phyloP scores from a whole-genome alignment of 2,329 filamentous ascomycete genomes.

The Chrysoporthe austroafricana region DNA sequence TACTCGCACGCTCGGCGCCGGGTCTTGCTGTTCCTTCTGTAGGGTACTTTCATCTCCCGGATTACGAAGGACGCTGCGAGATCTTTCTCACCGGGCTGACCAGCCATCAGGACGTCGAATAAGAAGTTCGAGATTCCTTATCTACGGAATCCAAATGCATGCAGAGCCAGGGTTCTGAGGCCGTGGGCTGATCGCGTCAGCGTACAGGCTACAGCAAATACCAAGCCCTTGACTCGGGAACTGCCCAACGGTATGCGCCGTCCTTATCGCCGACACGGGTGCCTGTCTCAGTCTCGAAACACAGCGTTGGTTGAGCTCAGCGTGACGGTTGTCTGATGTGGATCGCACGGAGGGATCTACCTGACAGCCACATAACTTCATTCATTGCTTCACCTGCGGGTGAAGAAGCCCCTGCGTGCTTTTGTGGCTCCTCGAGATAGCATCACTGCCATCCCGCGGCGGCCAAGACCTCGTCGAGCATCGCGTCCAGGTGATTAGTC shows the following conservation, averaged over 20 bases:
- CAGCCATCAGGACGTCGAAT: conserved; percentile 1
- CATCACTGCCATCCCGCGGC: neutral
- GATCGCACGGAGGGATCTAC: no score
- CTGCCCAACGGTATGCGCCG: neutral
- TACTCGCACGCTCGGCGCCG: neutral
- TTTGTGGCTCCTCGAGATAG: no score
- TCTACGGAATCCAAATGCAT: neutral
- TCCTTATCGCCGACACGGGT: neutral
- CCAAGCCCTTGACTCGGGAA: neutral
- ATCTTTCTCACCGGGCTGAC: neutral
- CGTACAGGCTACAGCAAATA: neutral
- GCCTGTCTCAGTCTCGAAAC: neutral
- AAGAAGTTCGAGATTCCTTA: conserved; percentile 3
- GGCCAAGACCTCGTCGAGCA: conserved; percentile 23
- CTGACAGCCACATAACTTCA: no score
- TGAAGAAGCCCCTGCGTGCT: no score
- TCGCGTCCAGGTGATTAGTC: conserved; percentile 9
- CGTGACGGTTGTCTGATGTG: neutral
- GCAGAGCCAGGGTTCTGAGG: neutral
- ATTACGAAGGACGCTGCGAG: no score
- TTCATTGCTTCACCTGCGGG: neutral
- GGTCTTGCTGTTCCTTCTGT: neutral
- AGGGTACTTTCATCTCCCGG: neutral
- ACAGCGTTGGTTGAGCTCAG: neutral
- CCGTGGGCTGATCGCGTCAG: neutral